Evolutionary conservation across 2,329 filamentous ascomycete species (phyloP), one percentile per base, ranked within the genome.

Genomic region (Arthrinium phaeospermum): DNA sequence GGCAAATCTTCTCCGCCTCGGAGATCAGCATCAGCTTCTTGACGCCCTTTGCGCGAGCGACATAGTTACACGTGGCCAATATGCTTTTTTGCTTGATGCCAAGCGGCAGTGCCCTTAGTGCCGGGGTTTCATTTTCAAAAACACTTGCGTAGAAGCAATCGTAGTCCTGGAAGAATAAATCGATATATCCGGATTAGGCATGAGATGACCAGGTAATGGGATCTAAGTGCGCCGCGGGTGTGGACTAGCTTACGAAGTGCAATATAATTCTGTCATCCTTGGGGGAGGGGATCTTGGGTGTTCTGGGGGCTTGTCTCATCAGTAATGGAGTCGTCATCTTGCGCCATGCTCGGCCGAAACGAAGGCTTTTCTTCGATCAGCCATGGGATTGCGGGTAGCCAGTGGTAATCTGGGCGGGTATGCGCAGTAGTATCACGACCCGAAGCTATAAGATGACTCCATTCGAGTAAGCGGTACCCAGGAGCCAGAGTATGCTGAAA

Each of bases 141-240:
- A 96, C 95, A 69, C 94, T 94, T 30, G 95, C 95, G 81, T 98
- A 98, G 86, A 98, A 98, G 85, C 94, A 97, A 84, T 96, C 94
- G 81, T 95, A 94, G 82, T 94, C 91, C 91, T 92, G 71, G 14
- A 24, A 41, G 64, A 19, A 30, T 12, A n/a, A 70, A 45, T 64
- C 37, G 12, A 51, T 10, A 49, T 69, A 61, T 64, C 74, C 68
- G 70, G 67, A 69, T 51, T 30, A 53, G 7, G 73, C 7, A 47
- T 47, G 27, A 68, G 41, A 68, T 30, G 45, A 27, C 37, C 37
- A 46, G 6, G 16, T 4, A 37, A 22, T 19, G 67, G 67, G 74
- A 72, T 45, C 41, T 30, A 67, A 30, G 44, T 19, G 67, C 44
- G 67, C 41, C 13, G 67, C 67, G 22, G 71, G 71, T 57, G 41